phyloP scores from a whole-genome alignment of 805 yeast species.

The Sugiyamaella lignohabitans region DNA sequence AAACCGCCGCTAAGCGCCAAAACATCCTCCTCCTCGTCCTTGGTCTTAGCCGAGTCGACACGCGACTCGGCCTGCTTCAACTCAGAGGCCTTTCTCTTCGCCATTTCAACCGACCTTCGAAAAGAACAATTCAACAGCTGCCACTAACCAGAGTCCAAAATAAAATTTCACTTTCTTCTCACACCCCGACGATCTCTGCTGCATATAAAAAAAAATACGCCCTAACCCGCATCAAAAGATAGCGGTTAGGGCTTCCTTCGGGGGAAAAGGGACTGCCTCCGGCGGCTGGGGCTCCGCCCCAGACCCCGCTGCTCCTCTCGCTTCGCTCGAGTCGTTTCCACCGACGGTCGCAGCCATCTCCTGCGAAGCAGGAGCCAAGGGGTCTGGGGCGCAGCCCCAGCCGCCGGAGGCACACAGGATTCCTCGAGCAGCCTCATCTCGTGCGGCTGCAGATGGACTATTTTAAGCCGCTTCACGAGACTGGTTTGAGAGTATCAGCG shows the following conservation, averaged over 20 bases:
- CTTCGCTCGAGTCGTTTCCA: too few relatives aligned
- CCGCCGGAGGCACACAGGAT: too few relatives aligned
- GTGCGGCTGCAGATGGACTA: too few relatives aligned
- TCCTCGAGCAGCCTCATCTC: too few relatives aligned
- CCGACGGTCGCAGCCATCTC: too few relatives aligned
- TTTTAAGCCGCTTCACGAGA: too few relatives aligned
- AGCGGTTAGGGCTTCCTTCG: not conserved
- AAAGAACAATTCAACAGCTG: not conserved
- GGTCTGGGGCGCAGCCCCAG: too few relatives aligned
- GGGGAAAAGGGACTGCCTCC: too few relatives aligned
- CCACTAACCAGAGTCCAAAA: slow-evolving; percentile 8
- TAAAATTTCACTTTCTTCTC: slow-evolving; percentile 3
- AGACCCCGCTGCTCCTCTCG: too few relatives aligned
- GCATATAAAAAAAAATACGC: not conserved
- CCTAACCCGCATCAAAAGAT: not conserved
- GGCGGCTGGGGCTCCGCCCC: too few relatives aligned
- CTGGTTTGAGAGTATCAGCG: too few relatives aligned
- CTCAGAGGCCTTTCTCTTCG: slow-evolving; percentile 18
- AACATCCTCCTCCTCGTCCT: slow-evolving; percentile 15
- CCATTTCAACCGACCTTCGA: slow-evolving; percentile 12
- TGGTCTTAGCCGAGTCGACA: not conserved
- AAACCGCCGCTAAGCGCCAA: slow-evolving; percentile 14
- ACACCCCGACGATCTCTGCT: slow-evolving; percentile 1
- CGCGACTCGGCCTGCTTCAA: slow-evolving; percentile 9
- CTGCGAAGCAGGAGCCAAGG: too few relatives aligned